Base-by-base conservation (phyloP, 495 filamentous ascomycete genomes). In the Cudoniella acicularis region DNA sequence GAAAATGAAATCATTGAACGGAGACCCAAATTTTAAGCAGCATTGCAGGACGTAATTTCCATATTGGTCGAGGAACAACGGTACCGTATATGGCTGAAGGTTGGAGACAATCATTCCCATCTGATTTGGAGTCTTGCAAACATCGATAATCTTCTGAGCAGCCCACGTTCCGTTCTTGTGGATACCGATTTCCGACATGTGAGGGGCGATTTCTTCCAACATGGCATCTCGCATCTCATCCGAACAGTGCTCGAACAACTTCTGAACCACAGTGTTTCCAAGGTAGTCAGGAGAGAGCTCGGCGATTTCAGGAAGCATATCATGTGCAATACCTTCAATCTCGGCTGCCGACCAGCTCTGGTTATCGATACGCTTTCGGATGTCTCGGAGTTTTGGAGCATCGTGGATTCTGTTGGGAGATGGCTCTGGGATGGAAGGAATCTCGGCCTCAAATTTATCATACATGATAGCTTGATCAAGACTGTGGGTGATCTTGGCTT, bases 91-190 rank as follows among this genome's bases (percentile, higher is more conserved):
- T 1, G 90, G 85, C 9, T 88, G 85, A 25, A 98, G 78, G 60
- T 87, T 80, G 59, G 96, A 83, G 25, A 95, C 87, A 64, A 97
- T 91, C 70, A 90, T 79, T 30, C 79, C 73, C 85, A 92, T 93
- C 75, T 98, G 91, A 52, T 79, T 79, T 3, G 89, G 87, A 1
- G 87, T 89, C 70, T 92, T 87, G 62, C 90, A 89, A 18, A 96
- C 91, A 71, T 98, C 94, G 62, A 98, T 97, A 64, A 98, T 98
- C 82, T 98, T 98, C 73, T 98, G 94, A 0, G 92, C 94, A 56
- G 94, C 94, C 94, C 94, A 98, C 3, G 94, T 98, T 43, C 94
- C 94, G 64, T 98, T 98, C 79, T 98, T 98, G 79, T 98, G 94
- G 40, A 96, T 85, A 54, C 94, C 94, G 72, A 98, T 96, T 71